A percentile compares a stretch with the other conserved stretches of the same genome.
Evolutionary conservation across 2,329 filamentous ascomycete genomes (phyloP).

Genomic region (Dactylellina parvicollis): DNA sequence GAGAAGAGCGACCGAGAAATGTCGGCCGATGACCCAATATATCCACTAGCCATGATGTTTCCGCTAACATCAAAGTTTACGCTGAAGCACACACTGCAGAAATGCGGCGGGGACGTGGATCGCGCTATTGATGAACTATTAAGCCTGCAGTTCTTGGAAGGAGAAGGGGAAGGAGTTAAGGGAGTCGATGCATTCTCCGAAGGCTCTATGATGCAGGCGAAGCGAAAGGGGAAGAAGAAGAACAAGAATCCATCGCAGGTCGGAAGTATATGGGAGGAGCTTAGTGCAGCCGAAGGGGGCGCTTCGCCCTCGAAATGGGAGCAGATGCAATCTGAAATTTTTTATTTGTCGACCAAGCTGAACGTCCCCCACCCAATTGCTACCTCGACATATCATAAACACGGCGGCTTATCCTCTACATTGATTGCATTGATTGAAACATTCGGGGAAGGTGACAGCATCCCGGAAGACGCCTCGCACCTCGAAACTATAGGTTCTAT

Average conservation of each 20-base stretch:
- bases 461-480: conserved; percentile 54
- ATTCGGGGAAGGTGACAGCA: conserved; percentile 23
- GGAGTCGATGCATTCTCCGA: conserved; percentile 56
- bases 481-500: conserved; percentile 45
- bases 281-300: conserved; percentile 9
- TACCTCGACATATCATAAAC: conserved; percentile 54
- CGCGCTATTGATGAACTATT: conserved; percentile 57
- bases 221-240: conserved; percentile 47
- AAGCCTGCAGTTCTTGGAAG: conserved; percentile 54
- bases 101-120: conserved; percentile 53
- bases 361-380: conserved; percentile 52
- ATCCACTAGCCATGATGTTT: conserved; percentile 55
- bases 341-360: conserved; percentile 54
- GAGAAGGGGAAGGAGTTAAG: conserved; percentile 53
- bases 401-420: conserved; percentile 51
- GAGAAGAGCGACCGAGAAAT: conserved; percentile 51
- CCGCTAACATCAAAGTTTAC: conserved; percentile 52
- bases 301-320: conserved; percentile 53
- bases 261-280: conserved; percentile 42
- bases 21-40: conserved; percentile 22
- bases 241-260: conserved; percentile 23
- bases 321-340: conserved; percentile 55
- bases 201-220: conserved; percentile 35
- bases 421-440: conserved; percentile 54
- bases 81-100: conserved; percentile 54